phyloP scores from a whole-genome alignment of 192 early-diverging fungal genomes.

The Coemansia sp. region DNA sequence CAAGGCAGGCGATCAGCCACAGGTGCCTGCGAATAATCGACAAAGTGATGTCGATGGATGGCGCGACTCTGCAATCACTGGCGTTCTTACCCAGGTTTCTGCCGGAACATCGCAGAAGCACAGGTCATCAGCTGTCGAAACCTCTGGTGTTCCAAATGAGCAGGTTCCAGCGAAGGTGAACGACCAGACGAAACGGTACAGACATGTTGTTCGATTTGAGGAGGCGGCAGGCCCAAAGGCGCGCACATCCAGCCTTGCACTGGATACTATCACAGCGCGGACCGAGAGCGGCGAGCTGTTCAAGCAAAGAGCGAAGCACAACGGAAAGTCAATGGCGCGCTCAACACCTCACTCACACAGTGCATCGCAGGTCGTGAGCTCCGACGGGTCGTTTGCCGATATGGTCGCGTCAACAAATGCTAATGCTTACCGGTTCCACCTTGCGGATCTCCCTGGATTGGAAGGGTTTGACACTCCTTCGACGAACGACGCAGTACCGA shows the following conservation, averaged over 20 bases:
- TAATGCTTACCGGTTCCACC: slow-evolving; percentile 9
- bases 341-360: slow-evolving; percentile 28
- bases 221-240: neutral
- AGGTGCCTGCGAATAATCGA: neutral
- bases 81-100: slow-evolving; percentile 32
- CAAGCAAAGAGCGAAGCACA: neutral
- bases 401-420: slow-evolving; percentile 30
- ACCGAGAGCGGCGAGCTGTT: neutral
- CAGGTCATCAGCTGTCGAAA: slow-evolving; percentile 9
- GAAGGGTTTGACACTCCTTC: slow-evolving; percentile 19
- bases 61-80: slow-evolving; percentile 47
- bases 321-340: slow-evolving; percentile 21
- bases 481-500: slow-evolving; percentile 5
- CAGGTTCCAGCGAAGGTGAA: neutral
- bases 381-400: slow-evolving; percentile 34
- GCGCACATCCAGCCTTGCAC: slow-evolving; percentile 34
- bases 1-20: neutral
- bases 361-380: slow-evolving; percentile 32
- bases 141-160: neutral
- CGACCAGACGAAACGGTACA: slow-evolving; percentile 1
- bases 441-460: slow-evolving; percentile 23
- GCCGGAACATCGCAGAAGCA: slow-evolving; percentile 18
- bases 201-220: slow-evolving; percentile 19
- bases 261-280: slow-evolving; percentile 38
- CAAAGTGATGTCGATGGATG: slow-evolving; percentile 18